These are phyloP conservation scores for Psilocybe sp. DNA, from an alignment of 768 basidiomycete species.

Conservation along the genomic window DNA sequence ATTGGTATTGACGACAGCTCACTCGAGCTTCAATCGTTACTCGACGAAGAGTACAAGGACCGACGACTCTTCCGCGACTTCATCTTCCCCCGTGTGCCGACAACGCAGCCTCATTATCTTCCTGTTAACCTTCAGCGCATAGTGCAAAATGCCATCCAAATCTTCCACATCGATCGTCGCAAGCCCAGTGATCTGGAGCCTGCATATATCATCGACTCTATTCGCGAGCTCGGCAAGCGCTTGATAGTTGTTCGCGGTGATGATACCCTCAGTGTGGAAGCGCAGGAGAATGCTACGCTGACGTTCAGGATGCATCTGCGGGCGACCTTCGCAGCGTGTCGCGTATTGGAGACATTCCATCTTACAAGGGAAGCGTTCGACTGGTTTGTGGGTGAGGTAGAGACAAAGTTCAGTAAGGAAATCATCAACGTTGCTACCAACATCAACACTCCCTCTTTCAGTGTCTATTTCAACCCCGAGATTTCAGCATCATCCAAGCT, in stretches of 20 bases:
- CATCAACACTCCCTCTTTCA: constrained; percentile 97
- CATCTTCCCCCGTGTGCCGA: constrained; percentile 77
- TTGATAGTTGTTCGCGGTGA: constrained; percentile 87
- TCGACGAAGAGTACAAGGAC: constrained; percentile 78
- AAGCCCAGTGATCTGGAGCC: constrained; percentile 94
- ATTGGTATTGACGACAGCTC: constrained; percentile 86
- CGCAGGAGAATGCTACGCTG: constrained; percentile 86
- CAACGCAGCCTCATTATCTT: constrained; percentile 75
- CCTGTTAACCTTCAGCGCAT: constrained; percentile 96
- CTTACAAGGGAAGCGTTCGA: constrained; percentile 93
- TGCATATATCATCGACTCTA: constrained; percentile 76
- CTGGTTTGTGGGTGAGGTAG: constrained; percentile 96
- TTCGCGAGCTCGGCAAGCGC: constrained; percentile 70
- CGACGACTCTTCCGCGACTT: constrained; percentile 76
- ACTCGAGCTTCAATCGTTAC: constrained; percentile 73
- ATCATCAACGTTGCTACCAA: constrained; percentile 99
- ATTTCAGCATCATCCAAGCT: constrained; percentile 54
- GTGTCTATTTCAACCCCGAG: constrained; percentile 79
- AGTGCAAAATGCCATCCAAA: constrained; percentile 91
- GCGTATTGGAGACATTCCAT: constrained; percentile 85
- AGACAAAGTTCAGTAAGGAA: constrained; percentile 98
- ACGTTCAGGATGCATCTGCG: constrained; percentile 94
- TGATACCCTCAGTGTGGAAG: constrained; percentile 69
- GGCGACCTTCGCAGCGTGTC: constrained; percentile 81
- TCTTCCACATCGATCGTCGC: constrained; percentile 94